phyloP scores from a whole-genome alignment of 1,284 basidiomycete species.

The Porogramme epimiltina region DNA sequence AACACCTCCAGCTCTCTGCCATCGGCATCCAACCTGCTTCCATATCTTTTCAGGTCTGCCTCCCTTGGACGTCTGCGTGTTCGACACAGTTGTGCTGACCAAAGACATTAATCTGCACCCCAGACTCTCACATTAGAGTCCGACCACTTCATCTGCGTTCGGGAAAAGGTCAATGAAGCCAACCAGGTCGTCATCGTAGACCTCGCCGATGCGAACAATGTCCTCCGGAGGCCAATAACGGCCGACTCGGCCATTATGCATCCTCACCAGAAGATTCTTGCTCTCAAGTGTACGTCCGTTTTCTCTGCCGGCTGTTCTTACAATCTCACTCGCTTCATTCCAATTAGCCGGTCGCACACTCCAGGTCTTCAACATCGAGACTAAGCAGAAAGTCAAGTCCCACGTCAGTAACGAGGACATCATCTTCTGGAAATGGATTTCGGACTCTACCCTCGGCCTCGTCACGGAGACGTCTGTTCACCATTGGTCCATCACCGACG shows the following conservation, averaged over 20 bases:
- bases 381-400: conserved; percentile 96
- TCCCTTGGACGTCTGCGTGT: conserved; percentile 14
- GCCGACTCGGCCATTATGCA: conserved; percentile 99
- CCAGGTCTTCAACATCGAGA: conserved; percentile 98
- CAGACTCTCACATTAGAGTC: conserved; percentile 93
- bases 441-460: conserved; percentile 88
- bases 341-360: conserved; percentile 84
- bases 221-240: conserved; percentile 94
- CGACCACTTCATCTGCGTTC: conserved; percentile 95
- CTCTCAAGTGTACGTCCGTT: conserved; percentile 77
- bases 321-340: conserved; percentile 7
- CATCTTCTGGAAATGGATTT: conserved; percentile 99
- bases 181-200: conserved; percentile 98
- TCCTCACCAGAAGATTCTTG: conserved; percentile 95
- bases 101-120: not conserved
- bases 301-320: not conserved
- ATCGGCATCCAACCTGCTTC: conserved; percentile 95
- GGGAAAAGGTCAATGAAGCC: conserved; percentile 87
- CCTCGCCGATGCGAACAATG: conserved; percentile 94
- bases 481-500: conserved; percentile 88
- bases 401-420: conserved; percentile 95
- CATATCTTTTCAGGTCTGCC: conserved; percentile 92
- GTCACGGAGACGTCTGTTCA: conserved; percentile 95
- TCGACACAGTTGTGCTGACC: not conserved
- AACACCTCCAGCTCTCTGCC: conserved; percentile 92